phyloP scores from a whole-genome alignment of 106 monocot genomes.

The Dactylorhiza incarnata region DNA sequence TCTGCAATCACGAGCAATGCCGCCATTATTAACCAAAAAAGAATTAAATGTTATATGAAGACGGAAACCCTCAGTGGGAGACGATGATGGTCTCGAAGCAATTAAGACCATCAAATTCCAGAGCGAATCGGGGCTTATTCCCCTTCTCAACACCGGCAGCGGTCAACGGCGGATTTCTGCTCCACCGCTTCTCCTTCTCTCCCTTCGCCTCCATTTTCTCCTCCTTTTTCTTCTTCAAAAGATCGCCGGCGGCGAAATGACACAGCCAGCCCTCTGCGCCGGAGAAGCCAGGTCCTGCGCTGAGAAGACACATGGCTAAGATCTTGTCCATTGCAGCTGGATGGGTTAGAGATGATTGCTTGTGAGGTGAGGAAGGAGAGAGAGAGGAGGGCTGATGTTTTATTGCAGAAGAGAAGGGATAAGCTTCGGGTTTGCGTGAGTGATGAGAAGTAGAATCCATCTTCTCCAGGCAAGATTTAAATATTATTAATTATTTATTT shows the following conservation, averaged over 20 bases:
- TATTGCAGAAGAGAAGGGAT: not conserved
- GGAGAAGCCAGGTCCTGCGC: constrained; percentile 12
- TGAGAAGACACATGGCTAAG: constrained; percentile 28
- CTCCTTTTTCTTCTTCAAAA: not conserved
- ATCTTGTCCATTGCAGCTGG: constrained; percentile 22
- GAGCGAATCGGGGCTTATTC: constrained; percentile 20
- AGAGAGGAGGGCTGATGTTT: not conserved
- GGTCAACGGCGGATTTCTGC: not conserved
- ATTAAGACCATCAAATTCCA: constrained; percentile 36
- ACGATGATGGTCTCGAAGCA: constrained; percentile 38
- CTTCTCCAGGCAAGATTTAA: too few species aligned
- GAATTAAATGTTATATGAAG: not conserved
- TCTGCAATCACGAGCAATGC: too few species aligned
- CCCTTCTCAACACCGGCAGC: not conserved
- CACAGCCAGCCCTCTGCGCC: not conserved
- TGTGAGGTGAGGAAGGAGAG: not conserved
- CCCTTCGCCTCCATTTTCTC: constrained; percentile 9
- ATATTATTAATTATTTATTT: too few species aligned
- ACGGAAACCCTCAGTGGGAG: constrained; percentile 7
- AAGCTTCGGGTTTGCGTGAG: not conserved
- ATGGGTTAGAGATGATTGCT: not conserved
- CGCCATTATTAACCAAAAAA: too few species aligned
- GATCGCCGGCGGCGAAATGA: not conserved
- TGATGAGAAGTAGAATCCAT: not conserved
- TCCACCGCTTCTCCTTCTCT: constrained; percentile 5